Conservation (phyloP, 2,329 filamentous ascomycete species). For the Hymenoscyphus repandus region DNA sequence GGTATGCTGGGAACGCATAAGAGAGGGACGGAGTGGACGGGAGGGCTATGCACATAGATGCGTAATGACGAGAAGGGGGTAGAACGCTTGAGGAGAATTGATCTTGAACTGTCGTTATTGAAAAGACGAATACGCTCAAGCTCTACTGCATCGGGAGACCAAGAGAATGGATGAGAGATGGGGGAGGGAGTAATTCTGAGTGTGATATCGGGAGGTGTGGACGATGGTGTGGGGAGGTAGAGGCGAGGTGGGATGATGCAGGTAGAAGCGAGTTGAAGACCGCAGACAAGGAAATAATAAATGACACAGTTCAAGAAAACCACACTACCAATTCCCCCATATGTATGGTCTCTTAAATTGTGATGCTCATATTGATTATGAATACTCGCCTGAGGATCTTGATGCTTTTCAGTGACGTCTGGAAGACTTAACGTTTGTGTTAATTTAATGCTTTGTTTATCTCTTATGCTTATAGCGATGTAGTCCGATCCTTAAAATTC, state of each 20-base stretch:
- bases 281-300: background rate
- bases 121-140: background rate
- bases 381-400: too few relatives aligned
- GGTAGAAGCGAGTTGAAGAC: background rate
- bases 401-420: too few relatives aligned
- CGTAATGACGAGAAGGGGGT: background rate
- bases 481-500: too few relatives aligned
- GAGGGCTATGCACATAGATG: background rate
- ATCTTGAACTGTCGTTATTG: constrained; percentile 3
- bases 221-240: background rate
- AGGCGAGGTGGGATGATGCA: background rate
- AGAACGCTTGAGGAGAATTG: background rate
- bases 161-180: background rate
- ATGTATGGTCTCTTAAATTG: too few relatives aligned
- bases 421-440: too few relatives aligned
- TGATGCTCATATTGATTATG: too few relatives aligned
- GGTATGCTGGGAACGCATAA: background rate
- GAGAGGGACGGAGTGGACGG: background rate
- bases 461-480: too few relatives aligned
- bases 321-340: background rate
- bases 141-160: background rate
- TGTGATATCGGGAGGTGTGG: background rate
- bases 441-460: too few relatives aligned
- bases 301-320: constrained; percentile 1
- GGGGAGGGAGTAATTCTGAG: background rate